phyloP scores from a whole-genome alignment of 2,329 filamentous ascomycete genomes.

The Triangularia setosa region DNA sequence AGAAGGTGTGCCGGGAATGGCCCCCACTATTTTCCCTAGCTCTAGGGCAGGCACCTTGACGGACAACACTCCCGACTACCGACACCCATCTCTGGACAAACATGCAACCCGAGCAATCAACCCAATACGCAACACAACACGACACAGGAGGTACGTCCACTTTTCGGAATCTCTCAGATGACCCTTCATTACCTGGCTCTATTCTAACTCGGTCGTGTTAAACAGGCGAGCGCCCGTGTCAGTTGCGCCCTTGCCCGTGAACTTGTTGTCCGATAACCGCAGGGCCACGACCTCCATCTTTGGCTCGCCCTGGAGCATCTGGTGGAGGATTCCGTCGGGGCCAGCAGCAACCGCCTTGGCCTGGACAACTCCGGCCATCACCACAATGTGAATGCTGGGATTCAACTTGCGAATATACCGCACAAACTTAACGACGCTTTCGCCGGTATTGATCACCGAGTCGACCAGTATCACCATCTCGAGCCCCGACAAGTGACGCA shows the following conservation, averaged over 20 bases:
- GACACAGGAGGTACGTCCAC: not conserved
- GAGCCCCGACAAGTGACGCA: constrained; percentile 37
- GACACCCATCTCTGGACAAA: no score
- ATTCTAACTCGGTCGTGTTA: constrained; percentile 45
- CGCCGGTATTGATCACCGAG: constrained; percentile 57
- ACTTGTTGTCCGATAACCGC: constrained; percentile 54
- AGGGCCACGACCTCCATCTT: constrained; percentile 47
- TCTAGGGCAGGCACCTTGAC: not conserved
- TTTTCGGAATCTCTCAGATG: no score
- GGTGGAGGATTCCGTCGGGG: constrained; percentile 2
- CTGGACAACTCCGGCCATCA: constrained; percentile 55
- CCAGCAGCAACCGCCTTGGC: constrained; percentile 23
- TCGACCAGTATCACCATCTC: constrained; percentile 52
- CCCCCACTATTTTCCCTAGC: not conserved
- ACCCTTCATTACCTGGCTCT: not conserved
- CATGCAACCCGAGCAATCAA: no score
- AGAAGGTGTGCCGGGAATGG: no score
- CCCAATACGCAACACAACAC: no score
- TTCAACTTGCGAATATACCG: constrained; percentile 40
- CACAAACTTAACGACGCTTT: constrained; percentile 46
- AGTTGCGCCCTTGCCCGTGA: constrained; percentile 46
- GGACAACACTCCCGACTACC: not conserved
- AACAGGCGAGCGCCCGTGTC: constrained; percentile 60
- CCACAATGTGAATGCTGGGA: constrained; percentile 42
- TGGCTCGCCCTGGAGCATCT: constrained; percentile 21